Base-by-base conservation (phyloP, 306 rosid species). In the Luffa acutangula region DNA sequence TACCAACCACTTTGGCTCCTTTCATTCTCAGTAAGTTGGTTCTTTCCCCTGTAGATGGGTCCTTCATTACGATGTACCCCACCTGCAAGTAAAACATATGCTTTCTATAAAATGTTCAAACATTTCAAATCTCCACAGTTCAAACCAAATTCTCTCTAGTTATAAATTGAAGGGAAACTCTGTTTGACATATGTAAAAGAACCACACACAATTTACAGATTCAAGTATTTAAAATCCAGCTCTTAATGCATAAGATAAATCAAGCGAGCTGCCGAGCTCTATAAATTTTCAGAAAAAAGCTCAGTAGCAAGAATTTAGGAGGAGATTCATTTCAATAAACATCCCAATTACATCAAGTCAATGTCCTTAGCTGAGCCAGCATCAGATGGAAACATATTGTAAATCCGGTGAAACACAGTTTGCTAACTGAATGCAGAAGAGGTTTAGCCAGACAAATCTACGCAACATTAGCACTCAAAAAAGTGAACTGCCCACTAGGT, bases 1-100 rank as follows among this genome's bases (percentile, higher is more conserved):
- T 94, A 70, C 94, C 97, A 78, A 94, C 98, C 69, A 94, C 93
- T 76, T 79, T 86, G 46, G 97, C 97, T 64, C 84, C 92, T 88
- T 80, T 92, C 87, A 94, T 89, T 85, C 98, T 89, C 85, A 94
- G 80, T 80, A 94, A 81, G 79, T 86, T 90, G 66, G 88, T 79
- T 86, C 89, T 85, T 34, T 82, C 83, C 69, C 94, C 86, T 0
- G 96, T 90, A 36, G 92, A 85, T 2, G 88, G 94, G 60, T 94
- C 94, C 36, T 25, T 88, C 97, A 90, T 90, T 17, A 94, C 97
- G 84, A 94, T 89, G 82, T 94, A 94, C 59, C 97, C 98, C 46
- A 89, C 98, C 98, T 94, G 93, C 81, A 83, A 81, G 31, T 7
- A 80, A 52, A 51, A 74, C 31, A 25, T 6, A 70, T 41, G 7